Evolutionary conservation across 1,284 basidiomycete genomes (phyloP).

Genomic region (Leccinum pallidistipes): DNA sequence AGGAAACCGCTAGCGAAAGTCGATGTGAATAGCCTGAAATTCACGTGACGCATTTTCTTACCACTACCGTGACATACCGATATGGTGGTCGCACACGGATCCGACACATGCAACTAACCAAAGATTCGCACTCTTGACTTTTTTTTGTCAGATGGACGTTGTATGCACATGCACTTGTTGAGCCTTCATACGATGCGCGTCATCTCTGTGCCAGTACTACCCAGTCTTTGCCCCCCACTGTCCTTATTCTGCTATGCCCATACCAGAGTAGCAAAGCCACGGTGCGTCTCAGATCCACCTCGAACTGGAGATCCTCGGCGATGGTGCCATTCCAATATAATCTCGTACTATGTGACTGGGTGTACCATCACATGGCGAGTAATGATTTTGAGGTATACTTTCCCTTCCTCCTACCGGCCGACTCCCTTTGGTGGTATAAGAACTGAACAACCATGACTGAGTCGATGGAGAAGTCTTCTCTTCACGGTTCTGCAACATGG

Average conservation of each 20-base stretch:
- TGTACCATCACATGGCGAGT: slow-evolving; percentile 10
- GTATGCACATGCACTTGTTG: slow-evolving; percentile 17
- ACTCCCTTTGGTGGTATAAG: slow-evolving; percentile 23
- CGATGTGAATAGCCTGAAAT: background rate
- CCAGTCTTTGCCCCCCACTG: background rate
- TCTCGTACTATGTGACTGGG: slow-evolving; percentile 6
- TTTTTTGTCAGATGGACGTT: slow-evolving; percentile 16
- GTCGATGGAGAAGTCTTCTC: background rate
- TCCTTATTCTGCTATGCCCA: slow-evolving; percentile 6
- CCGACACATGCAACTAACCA: slow-evolving; percentile 13
- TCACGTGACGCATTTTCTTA: slow-evolving; percentile 19
- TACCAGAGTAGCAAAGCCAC: slow-evolving; percentile 12
- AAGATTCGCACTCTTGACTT: slow-evolving; percentile 4
- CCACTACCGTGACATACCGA: slow-evolving; percentile 5
- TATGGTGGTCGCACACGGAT: slow-evolving; percentile 3
- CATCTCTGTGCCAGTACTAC: background rate
- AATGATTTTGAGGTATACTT: slow-evolving; percentile 2
- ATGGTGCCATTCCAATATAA: slow-evolving; percentile 15
- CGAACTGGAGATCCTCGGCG: slow-evolving; percentile 8
- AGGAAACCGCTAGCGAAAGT: slow-evolving; percentile 1
- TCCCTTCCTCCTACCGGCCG: background rate
- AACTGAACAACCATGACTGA: slow-evolving; percentile 7
- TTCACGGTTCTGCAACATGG: slow-evolving; percentile 18
- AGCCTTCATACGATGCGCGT: slow-evolving; percentile 3
- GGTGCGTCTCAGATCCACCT: slow-evolving; percentile 1